Evolutionary conservation across 495 filamentous ascomycete species (phyloP).

Genomic region (Annulohypoxylon maeteangense): DNA sequence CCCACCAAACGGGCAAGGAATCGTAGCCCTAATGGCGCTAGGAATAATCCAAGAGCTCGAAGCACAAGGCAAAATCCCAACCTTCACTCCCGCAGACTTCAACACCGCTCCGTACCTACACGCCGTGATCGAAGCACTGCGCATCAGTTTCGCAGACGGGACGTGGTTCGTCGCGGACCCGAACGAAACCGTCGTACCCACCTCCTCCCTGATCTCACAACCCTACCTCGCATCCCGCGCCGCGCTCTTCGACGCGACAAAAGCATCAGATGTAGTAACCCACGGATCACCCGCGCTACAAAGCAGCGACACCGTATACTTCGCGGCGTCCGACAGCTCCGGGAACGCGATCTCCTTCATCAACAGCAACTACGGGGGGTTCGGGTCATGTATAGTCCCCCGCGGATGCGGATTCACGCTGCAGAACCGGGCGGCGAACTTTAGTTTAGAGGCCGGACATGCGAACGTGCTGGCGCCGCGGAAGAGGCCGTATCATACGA

Average conservation of each 20-base stretch:
- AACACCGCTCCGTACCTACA: slow-evolving; percentile 86
- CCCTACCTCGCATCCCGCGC: slow-evolving; percentile 56
- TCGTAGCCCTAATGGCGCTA: slow-evolving; percentile 92
- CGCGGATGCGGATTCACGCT: slow-evolving; percentile 86
- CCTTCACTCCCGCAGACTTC: slow-evolving; percentile 74
- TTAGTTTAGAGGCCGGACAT: slow-evolving; percentile 71
- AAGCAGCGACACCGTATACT: slow-evolving; percentile 93
- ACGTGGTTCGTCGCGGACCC: slow-evolving; percentile 92
- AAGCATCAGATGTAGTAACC: slow-evolving; percentile 36
- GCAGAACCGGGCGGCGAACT: slow-evolving; percentile 93
- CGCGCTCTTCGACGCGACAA: slow-evolving; percentile 49
- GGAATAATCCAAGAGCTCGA: slow-evolving; percentile 91
- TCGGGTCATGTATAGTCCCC: slow-evolving; percentile 90
- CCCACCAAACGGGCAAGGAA: slow-evolving; percentile 96
- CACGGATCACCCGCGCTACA: slow-evolving; percentile 70
- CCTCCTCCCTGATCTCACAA: slow-evolving; percentile 66
- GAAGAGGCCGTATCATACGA: slow-evolving; percentile 98
- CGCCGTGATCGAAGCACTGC: slow-evolving; percentile 86
- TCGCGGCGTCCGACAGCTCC: slow-evolving; percentile 78
- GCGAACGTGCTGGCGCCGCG: slow-evolving; percentile 81
- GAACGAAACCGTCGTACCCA: slow-evolving; percentile 71
- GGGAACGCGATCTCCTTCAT: slow-evolving; percentile 97
- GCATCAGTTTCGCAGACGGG: slow-evolving; percentile 92
- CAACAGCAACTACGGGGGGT: slow-evolving; percentile 92
- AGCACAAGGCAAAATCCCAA: slow-evolving; percentile 72